These are phyloP conservation scores for Colletotrichum sp. DNA, from an alignment of 2,329 filamentous ascomycete species.

Conservation along the genomic window DNA sequence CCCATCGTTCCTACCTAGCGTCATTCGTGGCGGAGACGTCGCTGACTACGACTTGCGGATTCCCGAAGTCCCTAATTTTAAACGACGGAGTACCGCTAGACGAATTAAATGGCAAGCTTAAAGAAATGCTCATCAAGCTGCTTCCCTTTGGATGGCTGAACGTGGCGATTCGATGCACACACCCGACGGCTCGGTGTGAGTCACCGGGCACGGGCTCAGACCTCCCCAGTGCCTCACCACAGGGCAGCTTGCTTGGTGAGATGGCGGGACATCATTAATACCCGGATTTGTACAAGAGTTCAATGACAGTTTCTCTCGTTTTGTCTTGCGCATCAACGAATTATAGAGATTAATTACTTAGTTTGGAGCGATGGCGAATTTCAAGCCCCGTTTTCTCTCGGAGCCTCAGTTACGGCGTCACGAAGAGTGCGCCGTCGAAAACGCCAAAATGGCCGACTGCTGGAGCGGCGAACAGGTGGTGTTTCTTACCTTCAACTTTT, in stretches of 20 bases:
- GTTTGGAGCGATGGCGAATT: not conserved
- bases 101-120: not conserved
- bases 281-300: fast-evolving
- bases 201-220: not conserved
- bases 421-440: not conserved
- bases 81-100: not conserved
- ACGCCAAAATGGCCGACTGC: not conserved
- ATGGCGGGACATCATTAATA: not conserved
- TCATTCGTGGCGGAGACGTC: not conserved
- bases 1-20: not conserved
- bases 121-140: too few species aligned
- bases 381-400: not conserved
- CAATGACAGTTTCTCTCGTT: not conserved
- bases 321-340: not conserved
- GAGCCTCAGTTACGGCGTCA: not conserved
- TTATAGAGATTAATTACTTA: too few species aligned
- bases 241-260: not conserved
- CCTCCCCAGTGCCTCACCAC: too few species aligned
- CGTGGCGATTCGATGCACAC: not conserved
- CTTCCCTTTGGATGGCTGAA: not conserved
- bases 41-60: not conserved
- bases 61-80: not conserved
- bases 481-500: not conserved
- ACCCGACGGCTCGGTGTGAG: not conserved
- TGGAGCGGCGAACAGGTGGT: not conserved